Base-by-base conservation (phyloP, 768 basidiomycete species). In the Leccinum subgranulosum region DNA sequence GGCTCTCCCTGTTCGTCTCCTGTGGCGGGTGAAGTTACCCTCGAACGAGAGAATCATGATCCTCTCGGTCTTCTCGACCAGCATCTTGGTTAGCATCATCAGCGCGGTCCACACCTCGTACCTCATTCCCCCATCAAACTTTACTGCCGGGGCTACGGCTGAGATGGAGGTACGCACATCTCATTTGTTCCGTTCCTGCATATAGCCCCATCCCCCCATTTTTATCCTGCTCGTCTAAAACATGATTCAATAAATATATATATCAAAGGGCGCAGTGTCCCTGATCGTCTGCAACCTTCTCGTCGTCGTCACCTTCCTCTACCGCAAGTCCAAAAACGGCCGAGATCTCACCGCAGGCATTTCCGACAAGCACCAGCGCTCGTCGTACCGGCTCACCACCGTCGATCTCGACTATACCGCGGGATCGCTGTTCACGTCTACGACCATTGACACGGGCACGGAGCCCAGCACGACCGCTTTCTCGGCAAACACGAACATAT, bases 51-150 rank as follows among this genome's bases (percentile, higher is more conserved):
- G 76, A n/a, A 70, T 80, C 39, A 73, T 79, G 58, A 64, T 81
- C 53, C 52, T 71, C 12, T 59, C 63, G 0, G 80, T 82, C 50
- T 83, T 84, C 66, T 83, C 83, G 10, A 76, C 83, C 10, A 81
- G 81, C 51, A 76, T 82, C 55, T 67, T 78, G 51, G 82, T 81
- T 6, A 82, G 77, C 8, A 62, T 78, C 36, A 75, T 75, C 50
- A 75, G 73, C 52, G 64, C 72, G 12, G 76, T 82, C 3, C 82
- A 82, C 49, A 78, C 77, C 0, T 64, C 53, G 4, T 71, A 70
- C 28, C 74, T 76, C 60, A 76, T 84, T 52, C 66, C 77, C 21
- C 61, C 49, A 1, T 23, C 47, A 8, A 7, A 49, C 9, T 63
- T 59, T 19, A 36, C 50, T 21, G 54, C 41, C 27, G 64, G 55